A percentile compares a stretch with the other conserved stretches of the same genome.
phyloP scores from a whole-genome alignment of 179 eudicot genomes.

The Beta macrorhiza region DNA sequence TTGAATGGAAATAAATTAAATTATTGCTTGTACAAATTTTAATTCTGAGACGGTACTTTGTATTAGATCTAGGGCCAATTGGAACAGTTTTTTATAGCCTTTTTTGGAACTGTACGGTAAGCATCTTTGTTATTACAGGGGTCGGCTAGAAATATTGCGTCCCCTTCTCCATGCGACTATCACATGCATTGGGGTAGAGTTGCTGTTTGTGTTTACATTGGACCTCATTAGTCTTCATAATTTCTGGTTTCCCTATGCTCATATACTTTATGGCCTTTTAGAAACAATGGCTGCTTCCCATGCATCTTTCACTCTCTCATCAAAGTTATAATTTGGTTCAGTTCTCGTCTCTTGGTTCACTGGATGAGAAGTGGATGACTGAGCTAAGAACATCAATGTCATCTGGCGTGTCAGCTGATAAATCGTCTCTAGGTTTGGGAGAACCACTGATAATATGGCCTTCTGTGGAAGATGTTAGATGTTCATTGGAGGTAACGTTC shows the following conservation, averaged over 20 bases:
- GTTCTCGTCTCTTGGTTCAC: constrained; percentile 97
- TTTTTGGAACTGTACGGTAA: too few species aligned
- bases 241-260: not conserved
- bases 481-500: constrained; percentile 78
- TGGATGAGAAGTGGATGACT: constrained; percentile 99
- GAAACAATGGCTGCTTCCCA: not conserved
- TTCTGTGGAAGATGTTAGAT: constrained; percentile 90
- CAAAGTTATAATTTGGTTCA: constrained; percentile 31
- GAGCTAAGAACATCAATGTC: constrained; percentile 88
- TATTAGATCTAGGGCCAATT: not conserved
- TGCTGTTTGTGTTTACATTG: not conserved
- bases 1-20: too few species aligned
- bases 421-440: constrained; percentile 74
- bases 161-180: not conserved
- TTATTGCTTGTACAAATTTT: not conserved
- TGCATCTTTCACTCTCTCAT: constrained; percentile 1
- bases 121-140: not conserved
- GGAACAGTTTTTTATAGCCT: too few species aligned
- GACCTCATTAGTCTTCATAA: not conserved
- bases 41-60: not conserved
- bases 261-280: not conserved
- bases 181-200: too few species aligned
- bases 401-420: constrained; percentile 71
- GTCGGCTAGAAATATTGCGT: not conserved
- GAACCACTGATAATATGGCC: constrained; percentile 90